phyloP scores from a whole-genome alignment of 495 filamentous ascomycete species.

The Penicillium cinerascens region DNA sequence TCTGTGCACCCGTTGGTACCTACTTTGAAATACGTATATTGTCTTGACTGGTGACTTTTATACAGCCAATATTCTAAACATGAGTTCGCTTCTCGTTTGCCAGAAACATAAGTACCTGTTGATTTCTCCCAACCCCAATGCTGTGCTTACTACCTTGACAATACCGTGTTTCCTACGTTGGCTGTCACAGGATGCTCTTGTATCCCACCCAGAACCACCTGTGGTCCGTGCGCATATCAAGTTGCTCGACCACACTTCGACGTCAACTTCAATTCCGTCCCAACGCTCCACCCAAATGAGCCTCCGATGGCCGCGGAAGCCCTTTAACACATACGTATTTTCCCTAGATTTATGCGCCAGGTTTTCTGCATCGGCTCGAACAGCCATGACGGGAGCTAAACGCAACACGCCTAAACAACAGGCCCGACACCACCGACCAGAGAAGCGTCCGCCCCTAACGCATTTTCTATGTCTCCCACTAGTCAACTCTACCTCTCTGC shows the following conservation, averaged over 20 bases:
- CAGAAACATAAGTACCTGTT: no score
- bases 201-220: no score
- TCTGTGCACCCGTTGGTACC: background rate
- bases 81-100: no score
- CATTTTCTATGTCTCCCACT: constrained; percentile 89
- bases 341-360: background rate
- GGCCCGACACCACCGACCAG: constrained; percentile 4
- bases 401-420: constrained; percentile 4
- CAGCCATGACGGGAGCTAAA: constrained; percentile 15
- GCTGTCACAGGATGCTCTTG: no score
- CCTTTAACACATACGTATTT: background rate
- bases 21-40: background rate
- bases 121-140: no score
- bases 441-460: constrained; percentile 55
- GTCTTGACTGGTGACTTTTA: background rate
- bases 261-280: background rate
- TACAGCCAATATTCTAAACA: no score
- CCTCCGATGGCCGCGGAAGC: background rate
- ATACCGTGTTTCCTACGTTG: no score
- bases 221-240: constrained; percentile 1
- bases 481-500: constrained; percentile 56
- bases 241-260: background rate
- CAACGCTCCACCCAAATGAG: background rate
- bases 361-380: background rate
- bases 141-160: no score